Evolutionary conservation across 2,329 filamentous ascomycete species (phyloP).

Genomic region (Teratosphaeria viscida): DNA sequence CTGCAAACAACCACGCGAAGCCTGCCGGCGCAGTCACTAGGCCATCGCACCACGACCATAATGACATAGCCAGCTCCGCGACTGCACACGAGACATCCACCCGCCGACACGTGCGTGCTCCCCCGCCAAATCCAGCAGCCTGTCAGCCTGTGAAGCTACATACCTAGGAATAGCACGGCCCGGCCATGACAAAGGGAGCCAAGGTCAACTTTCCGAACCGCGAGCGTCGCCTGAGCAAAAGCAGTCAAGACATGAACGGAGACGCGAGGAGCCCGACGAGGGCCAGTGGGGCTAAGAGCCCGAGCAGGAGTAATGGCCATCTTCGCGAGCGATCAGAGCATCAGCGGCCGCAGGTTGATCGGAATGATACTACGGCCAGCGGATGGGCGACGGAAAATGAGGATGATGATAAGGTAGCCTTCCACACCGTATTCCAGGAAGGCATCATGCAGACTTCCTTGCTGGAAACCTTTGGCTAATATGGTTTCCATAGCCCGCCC

Average conservation of each 20-base stretch:
- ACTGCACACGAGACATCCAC: background rate
- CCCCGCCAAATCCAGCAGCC: background rate
- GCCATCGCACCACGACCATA: background rate
- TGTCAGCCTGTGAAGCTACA: background rate
- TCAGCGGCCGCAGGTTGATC: constrained; percentile 10
- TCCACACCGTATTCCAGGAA: background rate
- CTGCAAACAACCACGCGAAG: background rate
- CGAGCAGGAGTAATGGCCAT: constrained; percentile 32
- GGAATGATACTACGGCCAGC: constrained; percentile 19
- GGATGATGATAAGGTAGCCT: constrained; percentile 15
- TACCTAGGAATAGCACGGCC: background rate
- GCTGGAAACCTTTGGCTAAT: background rate
- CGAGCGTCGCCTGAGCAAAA: constrained; percentile 47
- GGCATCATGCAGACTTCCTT: background rate
- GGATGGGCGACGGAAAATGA: constrained; percentile 28
- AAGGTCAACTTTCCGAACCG: constrained; percentile 51
- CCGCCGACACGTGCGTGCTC: background rate
- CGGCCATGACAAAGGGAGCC: constrained; percentile 6
- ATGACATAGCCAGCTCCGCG: background rate
- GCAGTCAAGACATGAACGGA: constrained; percentile 43
- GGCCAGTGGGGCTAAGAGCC: constrained; percentile 42
- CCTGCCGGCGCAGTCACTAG: background rate
- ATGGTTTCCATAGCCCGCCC: constrained; percentile 5
- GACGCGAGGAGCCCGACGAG: constrained; percentile 16
- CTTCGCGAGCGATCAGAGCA: constrained; percentile 3